A percentile compares a stretch with the other conserved stretches of the same genome.
Conservation (phyloP, 768 basidiomycete species). For the Hemileccinum rubropunctum region DNA sequence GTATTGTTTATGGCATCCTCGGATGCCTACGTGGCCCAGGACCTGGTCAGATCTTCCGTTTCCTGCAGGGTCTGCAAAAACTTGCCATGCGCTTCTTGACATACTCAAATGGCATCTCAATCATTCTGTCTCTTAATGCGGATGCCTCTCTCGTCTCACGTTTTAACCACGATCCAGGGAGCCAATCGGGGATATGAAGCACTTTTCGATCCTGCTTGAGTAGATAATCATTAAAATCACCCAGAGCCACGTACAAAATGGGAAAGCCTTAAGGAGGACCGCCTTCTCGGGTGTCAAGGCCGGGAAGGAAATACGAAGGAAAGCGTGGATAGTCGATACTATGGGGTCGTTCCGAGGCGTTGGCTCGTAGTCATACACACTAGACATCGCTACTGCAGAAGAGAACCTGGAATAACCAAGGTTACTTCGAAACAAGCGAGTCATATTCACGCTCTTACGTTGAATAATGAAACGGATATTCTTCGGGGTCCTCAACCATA, state of each 20-base stretch:
- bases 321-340: constrained; percentile 1
- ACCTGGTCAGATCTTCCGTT: not conserved
- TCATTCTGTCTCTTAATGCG: not conserved
- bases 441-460: not conserved
- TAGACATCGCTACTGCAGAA: constrained; percentile 25
- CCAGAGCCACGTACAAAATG: constrained; percentile 12
- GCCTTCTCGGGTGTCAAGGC: constrained; percentile 3
- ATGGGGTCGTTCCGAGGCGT: constrained; percentile 7
- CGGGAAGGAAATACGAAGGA: not conserved
- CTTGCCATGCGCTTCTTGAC: constrained; percentile 29
- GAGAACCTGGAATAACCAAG: constrained; percentile 21
- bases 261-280: constrained; percentile 4
- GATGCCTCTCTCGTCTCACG: constrained; percentile 21
- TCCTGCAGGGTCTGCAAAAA: not conserved
- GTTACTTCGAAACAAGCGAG: not conserved
- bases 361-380: constrained; percentile 16
- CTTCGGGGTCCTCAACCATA: constrained; percentile 5
- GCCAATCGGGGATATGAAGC: constrained; percentile 29
- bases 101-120: constrained; percentile 24
- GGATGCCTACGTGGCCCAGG: not conserved
- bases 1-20: not conserved
- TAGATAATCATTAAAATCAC: not conserved
- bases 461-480: constrained; percentile 4
- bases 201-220: not conserved
- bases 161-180: constrained; percentile 39